phyloP scores from a whole-genome alignment of 1,284 basidiomycete species.

The Apiotrichum domesticum region DNA sequence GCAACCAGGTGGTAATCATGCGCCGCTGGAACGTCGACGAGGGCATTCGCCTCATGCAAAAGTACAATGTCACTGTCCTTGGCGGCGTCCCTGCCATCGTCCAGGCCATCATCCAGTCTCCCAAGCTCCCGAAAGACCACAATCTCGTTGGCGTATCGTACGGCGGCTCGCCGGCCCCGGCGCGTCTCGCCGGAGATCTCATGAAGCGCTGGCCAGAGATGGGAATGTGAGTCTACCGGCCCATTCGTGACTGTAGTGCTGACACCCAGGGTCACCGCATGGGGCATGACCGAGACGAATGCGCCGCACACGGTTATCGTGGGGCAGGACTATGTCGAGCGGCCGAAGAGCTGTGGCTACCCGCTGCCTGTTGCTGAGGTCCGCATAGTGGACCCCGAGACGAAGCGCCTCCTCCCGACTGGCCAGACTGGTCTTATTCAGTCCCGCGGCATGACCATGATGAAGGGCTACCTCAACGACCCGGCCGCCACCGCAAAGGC shows the following conservation, averaged over 20 bases:
- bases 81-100: slow-evolving; percentile 43
- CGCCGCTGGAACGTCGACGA: slow-evolving; percentile 32
- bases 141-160: slow-evolving; percentile 13
- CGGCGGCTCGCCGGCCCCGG: slow-evolving; percentile 37
- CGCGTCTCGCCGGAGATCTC: slow-evolving; percentile 31
- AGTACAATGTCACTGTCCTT: slow-evolving; percentile 31
- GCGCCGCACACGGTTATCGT: slow-evolving; percentile 33
- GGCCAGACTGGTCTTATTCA: slow-evolving; percentile 30
- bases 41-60: slow-evolving; percentile 26
- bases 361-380: slow-evolving; percentile 33
- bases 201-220: slow-evolving; percentile 28
- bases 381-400: slow-evolving; percentile 31
- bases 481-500: background rate
- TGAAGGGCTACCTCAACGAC: slow-evolving; percentile 35
- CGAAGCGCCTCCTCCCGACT: slow-evolving; percentile 14
- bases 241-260: background rate
- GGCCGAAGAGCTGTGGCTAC: slow-evolving; percentile 20
- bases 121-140: slow-evolving; percentile 21
- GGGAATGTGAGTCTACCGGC: background rate
- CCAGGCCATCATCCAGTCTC: slow-evolving; percentile 27
- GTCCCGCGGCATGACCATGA: slow-evolving; percentile 36
- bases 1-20: slow-evolving; percentile 36
- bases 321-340: slow-evolving; percentile 32
- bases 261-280: slow-evolving; percentile 3
- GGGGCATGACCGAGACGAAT: slow-evolving; percentile 44